These are phyloP conservation scores for Saccharomyces hybrid DNA, from an alignment of 1,139 yeast genomes.

Conservation along the genomic window DNA sequence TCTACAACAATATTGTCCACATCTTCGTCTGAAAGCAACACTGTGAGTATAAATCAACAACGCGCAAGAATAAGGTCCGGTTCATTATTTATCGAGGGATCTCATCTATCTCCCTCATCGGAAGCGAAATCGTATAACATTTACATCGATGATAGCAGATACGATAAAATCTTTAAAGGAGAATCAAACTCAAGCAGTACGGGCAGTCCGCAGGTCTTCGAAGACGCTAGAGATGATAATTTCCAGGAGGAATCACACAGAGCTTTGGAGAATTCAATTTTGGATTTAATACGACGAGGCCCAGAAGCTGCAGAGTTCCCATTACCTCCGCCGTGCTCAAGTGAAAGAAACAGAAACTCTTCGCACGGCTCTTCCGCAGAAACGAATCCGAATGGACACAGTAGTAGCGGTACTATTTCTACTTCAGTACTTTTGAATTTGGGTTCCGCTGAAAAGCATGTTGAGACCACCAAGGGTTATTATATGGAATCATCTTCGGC, in stretches of 20 bases:
- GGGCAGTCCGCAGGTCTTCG: slow-evolving; percentile 1
- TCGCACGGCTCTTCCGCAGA: neutral
- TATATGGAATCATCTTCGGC: neutral
- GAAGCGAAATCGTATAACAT: neutral
- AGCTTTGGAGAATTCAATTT: neutral
- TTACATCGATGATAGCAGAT: neutral
- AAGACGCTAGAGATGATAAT: neutral
- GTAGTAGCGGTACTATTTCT: slow-evolving; percentile 10
- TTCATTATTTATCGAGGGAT: slow-evolving; percentile 1
- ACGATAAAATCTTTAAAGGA: neutral
- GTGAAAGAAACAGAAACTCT: neutral
- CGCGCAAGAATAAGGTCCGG: neutral
- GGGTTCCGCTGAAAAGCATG: neutral
- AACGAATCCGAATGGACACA: neutral
- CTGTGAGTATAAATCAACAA: neutral
- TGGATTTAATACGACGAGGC: neutral
- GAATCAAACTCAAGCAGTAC: neutral
- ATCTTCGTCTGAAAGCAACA: neutral
- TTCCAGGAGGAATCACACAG: neutral
- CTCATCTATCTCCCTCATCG: neutral
- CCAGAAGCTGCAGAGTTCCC: neutral
- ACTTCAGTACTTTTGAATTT: slow-evolving; percentile 7
- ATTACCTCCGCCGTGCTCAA: neutral
- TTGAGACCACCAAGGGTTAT: neutral
- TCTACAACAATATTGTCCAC: neutral